Base-by-base conservation (phyloP, 805 yeast species). In the Ogataea populi-albae region DNA sequence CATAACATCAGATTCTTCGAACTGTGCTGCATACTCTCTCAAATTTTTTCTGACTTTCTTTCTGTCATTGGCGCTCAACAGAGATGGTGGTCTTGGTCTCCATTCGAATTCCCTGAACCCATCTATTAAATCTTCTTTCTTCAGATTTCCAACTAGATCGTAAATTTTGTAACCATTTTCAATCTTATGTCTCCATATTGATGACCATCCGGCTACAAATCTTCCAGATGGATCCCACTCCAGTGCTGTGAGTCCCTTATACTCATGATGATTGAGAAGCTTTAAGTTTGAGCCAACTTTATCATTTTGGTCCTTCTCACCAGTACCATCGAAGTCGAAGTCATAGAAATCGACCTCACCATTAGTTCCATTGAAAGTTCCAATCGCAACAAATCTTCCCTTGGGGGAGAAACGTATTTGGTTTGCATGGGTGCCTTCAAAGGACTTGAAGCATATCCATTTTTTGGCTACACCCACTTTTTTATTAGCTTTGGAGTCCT, bases 151-250 rank as follows among this genome's bases (percentile, higher is more conserved):
- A 32, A 84, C 81, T 62, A 86, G 73, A 61, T 88, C 94, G 66
- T 72, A 89, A 46, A 93, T 66, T 61, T 78, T 86, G 76, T 80
- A 93, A 46, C 98, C 98, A 54, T 89, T 87, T 57, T 86, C 96
- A 45, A 85, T 72, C 53, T 80, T 75, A 55, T 85, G 93, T 50
- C 83, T 76, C 86, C 94, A 82, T 28, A 75, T 61, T 15, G 96
- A 83, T 5, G 96, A 86, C 86, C 91, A 85, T 14, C 83, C 86
- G 32, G 91, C 82, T 35, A 91, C 69, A 61, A 72, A 88, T 65
- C 98, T 77, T 50, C 98, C 98, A 34, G 95, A 82, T 40, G 96
- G 91, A 64, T 93, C 98, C 98, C 98, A 93, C 35, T 79, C 70
- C 43, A 88, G 57, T 58, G 83, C 85, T 33, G 95, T 83, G 65